Evolutionary conservation across 2,329 filamentous ascomycete species (phyloP).

Genomic region (Emmonsiellopsis sp.): DNA sequence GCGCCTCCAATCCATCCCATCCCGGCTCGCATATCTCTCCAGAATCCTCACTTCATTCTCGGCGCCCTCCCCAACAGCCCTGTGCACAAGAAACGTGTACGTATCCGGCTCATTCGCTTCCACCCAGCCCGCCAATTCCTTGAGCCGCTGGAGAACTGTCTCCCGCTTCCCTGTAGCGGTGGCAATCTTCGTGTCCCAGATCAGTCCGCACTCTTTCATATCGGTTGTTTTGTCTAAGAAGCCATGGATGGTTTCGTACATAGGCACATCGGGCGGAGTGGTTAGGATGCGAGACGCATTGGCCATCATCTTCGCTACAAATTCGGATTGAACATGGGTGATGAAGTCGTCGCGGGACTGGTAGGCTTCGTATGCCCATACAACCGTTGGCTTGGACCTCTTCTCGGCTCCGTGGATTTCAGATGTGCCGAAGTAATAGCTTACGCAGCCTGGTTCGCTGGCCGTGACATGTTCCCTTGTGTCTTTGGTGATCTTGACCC

Average conservation of each 20-base stretch:
- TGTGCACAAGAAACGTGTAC: neutral
- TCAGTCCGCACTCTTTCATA: slow-evolving; percentile 17
- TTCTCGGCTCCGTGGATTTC: slow-evolving; percentile 22
- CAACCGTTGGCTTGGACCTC: slow-evolving; percentile 20
- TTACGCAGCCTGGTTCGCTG: slow-evolving; percentile 18
- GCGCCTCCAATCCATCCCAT: neutral
- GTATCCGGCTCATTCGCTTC: slow-evolving; percentile 1
- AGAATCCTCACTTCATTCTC: neutral
- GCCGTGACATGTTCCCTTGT: neutral
- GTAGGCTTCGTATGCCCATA: slow-evolving; percentile 31
- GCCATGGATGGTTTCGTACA: slow-evolving; percentile 21
- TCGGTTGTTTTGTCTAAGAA: slow-evolving; percentile 20
- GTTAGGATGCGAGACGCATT: slow-evolving; percentile 18
- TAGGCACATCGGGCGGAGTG: slow-evolving; percentile 25
- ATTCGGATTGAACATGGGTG: slow-evolving; percentile 21
- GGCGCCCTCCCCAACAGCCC: neutral
- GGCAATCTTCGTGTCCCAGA: slow-evolving; percentile 21
- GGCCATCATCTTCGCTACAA: slow-evolving; percentile 22
- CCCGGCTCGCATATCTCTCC: neutral
- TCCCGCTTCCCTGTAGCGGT: slow-evolving; percentile 9
- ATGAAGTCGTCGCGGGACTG: slow-evolving; percentile 20
- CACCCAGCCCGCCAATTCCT: slow-evolving; percentile 10
- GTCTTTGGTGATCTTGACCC: neutral
- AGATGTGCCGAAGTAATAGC: slow-evolving; percentile 37
- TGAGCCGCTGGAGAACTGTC: slow-evolving; percentile 6